Evolutionary conservation across 805 yeast species (phyloP).

Genomic region (Yamadazyma scolyti): DNA sequence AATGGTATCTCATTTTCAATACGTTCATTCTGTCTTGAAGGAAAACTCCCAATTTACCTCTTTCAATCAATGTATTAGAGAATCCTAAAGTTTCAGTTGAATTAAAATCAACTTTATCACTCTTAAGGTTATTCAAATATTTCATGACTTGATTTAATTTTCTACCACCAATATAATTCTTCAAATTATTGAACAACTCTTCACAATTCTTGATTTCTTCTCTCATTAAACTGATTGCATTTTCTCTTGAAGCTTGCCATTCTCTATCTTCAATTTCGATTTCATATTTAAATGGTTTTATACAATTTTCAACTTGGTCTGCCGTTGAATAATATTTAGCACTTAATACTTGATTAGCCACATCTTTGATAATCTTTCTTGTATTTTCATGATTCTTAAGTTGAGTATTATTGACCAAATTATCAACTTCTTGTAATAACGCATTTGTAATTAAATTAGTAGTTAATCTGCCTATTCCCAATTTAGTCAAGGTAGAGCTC

Average conservation of each 20-base stretch:
- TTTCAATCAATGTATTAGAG: slow-evolving; percentile 65
- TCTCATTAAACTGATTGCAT: slow-evolving; percentile 64
- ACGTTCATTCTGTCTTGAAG: slow-evolving; percentile 69
- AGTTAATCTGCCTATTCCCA: slow-evolving; percentile 90
- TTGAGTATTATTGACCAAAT: slow-evolving; percentile 69
- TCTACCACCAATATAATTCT: slow-evolving; percentile 73
- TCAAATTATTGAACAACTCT: slow-evolving; percentile 53
- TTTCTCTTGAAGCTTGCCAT: slow-evolving; percentile 81
- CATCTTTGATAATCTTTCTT: slow-evolving; percentile 73
- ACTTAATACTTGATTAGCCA: slow-evolving; percentile 76
- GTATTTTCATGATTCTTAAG: slow-evolving; percentile 86
- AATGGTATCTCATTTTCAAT: slow-evolving; percentile 65
- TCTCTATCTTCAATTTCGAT: slow-evolving; percentile 95
- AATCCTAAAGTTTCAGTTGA: slow-evolving; percentile 80
- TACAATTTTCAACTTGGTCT: slow-evolving; percentile 97
- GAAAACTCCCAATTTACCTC: slow-evolving; percentile 84
- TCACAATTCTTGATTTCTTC: slow-evolving; percentile 88
- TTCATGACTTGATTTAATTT: slow-evolving; percentile 81
- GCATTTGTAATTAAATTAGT: slow-evolving; percentile 81
- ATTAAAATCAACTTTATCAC: slow-evolving; percentile 32
- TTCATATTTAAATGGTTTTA: slow-evolving; percentile 96
- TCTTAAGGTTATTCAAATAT: slow-evolving; percentile 50
- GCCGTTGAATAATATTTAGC: slow-evolving; percentile 86
- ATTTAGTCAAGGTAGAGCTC: slow-evolving; percentile 78
- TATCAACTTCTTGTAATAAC: slow-evolving; percentile 70